Evolutionary conservation across 768 basidiomycete genomes (phyloP).

Genomic region (Amanita muscaria): DNA sequence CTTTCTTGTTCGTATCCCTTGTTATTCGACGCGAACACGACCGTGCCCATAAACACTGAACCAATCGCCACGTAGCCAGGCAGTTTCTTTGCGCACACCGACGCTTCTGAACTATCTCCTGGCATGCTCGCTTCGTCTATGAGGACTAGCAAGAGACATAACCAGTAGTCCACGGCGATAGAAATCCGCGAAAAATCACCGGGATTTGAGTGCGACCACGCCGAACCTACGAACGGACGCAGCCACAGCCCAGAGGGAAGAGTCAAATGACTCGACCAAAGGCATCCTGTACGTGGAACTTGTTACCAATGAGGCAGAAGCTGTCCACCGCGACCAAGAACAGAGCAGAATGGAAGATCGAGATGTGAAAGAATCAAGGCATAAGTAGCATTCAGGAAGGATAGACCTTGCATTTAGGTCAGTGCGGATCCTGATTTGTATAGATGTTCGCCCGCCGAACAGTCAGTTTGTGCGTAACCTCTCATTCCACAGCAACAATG

Average conservation of each 20-base stretch:
- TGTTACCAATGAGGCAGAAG: constrained; percentile 13
- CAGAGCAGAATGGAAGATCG: constrained; percentile 8
- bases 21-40: constrained; percentile 8
- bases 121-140: constrained; percentile 13
- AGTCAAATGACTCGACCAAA: constrained; percentile 35
- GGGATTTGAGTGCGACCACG: constrained; percentile 31
- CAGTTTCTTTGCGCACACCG: constrained; percentile 39
- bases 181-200: constrained; percentile 43
- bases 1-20: constrained; percentile 26
- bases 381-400: background rate
- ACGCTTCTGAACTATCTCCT: constrained; percentile 40
- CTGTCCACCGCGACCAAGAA: constrained; percentile 1
- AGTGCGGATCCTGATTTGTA: constrained; percentile 18
- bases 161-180: constrained; percentile 42
- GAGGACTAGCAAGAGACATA: constrained; percentile 14
- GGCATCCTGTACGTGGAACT: constrained; percentile 32
- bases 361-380: constrained; percentile 11
- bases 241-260: constrained; percentile 23
- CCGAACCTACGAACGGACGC: constrained; percentile 6
- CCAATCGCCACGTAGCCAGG: constrained; percentile 38
- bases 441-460: constrained; percentile 1
- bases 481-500: constrained; percentile 25
- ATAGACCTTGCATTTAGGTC: constrained; percentile 11
- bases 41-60: constrained; percentile 9
- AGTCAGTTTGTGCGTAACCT: constrained; percentile 26